phyloP scores from a whole-genome alignment of 192 early-diverging fungal genomes.

The Globomyces pollinis-pini region DNA sequence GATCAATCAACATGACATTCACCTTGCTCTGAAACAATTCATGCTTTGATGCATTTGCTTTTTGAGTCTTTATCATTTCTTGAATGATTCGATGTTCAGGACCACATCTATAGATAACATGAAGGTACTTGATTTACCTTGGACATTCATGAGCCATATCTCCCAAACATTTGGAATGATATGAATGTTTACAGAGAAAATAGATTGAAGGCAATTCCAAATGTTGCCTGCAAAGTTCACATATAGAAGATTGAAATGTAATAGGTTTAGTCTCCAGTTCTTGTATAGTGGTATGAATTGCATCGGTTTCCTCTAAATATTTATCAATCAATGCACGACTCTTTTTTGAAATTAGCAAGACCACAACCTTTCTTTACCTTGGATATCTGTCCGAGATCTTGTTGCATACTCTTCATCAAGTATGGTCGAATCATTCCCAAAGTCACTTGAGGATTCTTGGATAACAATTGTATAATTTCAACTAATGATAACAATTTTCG shows the following conservation, averaged over 20 bases:
- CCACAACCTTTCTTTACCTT: not conserved
- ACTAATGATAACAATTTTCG: constrained; percentile 80
- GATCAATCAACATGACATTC: no score
- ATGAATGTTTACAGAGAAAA: constrained; percentile 93
- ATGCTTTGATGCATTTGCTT: constrained; percentile 65
- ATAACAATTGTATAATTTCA: constrained; percentile 81
- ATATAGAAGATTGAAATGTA: constrained; percentile 40
- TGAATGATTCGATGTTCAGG: constrained; percentile 75
- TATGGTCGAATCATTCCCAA: constrained; percentile 82
- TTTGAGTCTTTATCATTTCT: constrained; percentile 71
- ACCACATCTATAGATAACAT: constrained; percentile 48
- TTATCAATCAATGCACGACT: constrained; percentile 62
- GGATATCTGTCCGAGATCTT: not conserved
- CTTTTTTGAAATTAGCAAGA: not conserved
- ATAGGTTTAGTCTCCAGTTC: constrained; percentile 61
- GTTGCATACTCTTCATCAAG: constrained; percentile 66
- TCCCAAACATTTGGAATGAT: constrained; percentile 63
- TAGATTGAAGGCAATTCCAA: constrained; percentile 88
- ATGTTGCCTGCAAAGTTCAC: constrained; percentile 34
- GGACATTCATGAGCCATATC: constrained; percentile 33
- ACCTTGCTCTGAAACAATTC: constrained; percentile 77
- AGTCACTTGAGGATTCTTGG: constrained; percentile 71
- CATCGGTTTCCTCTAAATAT: constrained; percentile 69
- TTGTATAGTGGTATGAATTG: constrained; percentile 46
- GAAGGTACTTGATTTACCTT: not conserved